These are phyloP conservation scores for Phytophthora sansomeana DNA, from an alignment of 352 stramenopile genomes.

Conservation along the genomic window DNA sequence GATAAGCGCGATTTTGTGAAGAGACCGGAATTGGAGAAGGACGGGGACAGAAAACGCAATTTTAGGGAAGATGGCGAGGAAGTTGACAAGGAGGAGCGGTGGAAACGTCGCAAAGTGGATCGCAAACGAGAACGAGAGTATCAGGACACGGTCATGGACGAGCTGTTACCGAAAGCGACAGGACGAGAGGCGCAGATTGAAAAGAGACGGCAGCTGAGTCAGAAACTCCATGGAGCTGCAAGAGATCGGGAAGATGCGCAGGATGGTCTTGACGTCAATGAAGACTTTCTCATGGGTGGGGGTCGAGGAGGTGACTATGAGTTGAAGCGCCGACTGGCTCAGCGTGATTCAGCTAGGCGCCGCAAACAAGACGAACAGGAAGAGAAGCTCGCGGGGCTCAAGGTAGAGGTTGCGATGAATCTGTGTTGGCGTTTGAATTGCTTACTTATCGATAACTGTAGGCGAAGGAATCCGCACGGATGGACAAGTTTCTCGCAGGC, in stretches of 20 bases:
- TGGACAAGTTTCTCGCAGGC: conserved; percentile 81
- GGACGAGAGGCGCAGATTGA: conserved; percentile 71
- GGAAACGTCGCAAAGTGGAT: conserved; percentile 34
- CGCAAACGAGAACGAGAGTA: conserved; percentile 50
- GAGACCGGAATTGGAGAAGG: conserved; percentile 5
- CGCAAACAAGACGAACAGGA: conserved; percentile 50
- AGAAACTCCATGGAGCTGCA: conserved; percentile 66
- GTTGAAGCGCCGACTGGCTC: conserved; percentile 51
- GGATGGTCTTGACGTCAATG: conserved; percentile 73
- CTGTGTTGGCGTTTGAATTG: neutral
- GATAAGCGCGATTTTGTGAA: conserved; percentile 5
- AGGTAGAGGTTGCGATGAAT: conserved; percentile 33
- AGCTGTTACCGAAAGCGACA: conserved; percentile 68
- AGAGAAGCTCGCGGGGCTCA: conserved; percentile 46
- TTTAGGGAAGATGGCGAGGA: conserved; percentile 29
- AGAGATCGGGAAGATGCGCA: conserved; percentile 65
- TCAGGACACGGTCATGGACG: conserved; percentile 59
- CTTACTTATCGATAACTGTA: conserved; percentile 25
- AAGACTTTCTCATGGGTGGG: conserved; percentile 75
- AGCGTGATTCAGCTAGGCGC: conserved; percentile 45
- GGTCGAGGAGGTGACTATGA: conserved; percentile 25
- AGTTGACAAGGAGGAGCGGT: conserved; percentile 32
- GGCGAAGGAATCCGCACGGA: conserved; percentile 73
- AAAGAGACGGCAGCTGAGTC: conserved; percentile 53
- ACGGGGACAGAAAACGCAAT: conserved; percentile 11